These are phyloP conservation scores for Sordaria brevicollis DNA, from an alignment of 495 filamentous ascomycete species.

Conservation along the genomic window DNA sequence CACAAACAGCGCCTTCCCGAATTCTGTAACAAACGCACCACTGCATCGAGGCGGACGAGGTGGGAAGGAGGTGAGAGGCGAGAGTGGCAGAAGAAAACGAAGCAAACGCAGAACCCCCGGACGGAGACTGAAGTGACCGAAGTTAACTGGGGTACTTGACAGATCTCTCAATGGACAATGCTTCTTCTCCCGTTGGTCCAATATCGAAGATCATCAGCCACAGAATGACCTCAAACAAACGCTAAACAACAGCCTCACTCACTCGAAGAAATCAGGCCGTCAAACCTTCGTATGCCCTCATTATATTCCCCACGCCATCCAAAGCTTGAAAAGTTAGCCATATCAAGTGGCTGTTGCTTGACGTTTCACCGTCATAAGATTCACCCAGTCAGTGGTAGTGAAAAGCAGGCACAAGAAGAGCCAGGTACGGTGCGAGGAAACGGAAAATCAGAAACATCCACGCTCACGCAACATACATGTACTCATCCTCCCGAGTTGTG, in stretches of 20 bases:
- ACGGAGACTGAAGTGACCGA: neutral
- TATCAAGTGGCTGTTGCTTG: neutral
- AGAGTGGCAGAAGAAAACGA: neutral
- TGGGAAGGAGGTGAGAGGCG: neutral
- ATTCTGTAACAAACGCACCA: neutral
- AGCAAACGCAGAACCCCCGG: neutral
- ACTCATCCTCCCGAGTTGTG: neutral
- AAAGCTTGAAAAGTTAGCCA: neutral
- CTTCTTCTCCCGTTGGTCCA: neutral
- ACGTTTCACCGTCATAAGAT: neutral
- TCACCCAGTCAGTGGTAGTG: neutral
- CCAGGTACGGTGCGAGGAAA: neutral
- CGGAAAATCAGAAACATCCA: neutral
- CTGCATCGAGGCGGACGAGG: neutral
- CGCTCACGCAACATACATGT: neutral
- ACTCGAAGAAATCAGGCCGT: neutral
- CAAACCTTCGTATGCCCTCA: neutral
- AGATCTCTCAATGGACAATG: neutral
- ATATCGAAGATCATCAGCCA: neutral
- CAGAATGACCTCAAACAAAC: neutral
- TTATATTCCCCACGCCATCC: neutral
- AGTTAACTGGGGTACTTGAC: neutral
- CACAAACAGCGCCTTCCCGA: neutral
- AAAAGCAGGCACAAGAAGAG: neutral
- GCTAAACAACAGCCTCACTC: neutral